Percentiles rank a stretch among this genome's conserved stretches.
Conservation (phyloP, 2,329 filamentous ascomycete genomes). For the Seiridium unicorne region DNA sequence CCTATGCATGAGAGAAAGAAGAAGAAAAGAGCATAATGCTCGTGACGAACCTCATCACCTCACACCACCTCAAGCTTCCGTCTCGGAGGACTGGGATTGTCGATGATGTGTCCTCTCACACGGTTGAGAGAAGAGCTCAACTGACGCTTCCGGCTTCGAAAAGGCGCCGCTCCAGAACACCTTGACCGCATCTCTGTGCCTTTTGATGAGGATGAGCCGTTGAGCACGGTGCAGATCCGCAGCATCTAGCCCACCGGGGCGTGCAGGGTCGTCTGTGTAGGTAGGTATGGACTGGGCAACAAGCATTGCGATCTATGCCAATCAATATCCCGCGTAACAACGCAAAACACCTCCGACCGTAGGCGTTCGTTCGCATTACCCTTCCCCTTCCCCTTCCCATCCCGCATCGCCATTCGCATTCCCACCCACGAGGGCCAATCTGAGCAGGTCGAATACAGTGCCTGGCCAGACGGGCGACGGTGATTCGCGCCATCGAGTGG, state of each 20-base stretch:
- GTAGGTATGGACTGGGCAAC: background rate
- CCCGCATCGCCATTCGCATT: background rate
- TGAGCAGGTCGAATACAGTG: constrained; percentile 1
- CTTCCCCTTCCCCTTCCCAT: no score
- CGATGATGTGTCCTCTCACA: background rate
- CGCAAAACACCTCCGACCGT: no score
- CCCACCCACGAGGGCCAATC: background rate
- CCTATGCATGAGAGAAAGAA: background rate
- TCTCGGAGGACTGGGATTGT: background rate
- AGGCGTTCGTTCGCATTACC: no score
- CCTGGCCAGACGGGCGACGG: background rate
- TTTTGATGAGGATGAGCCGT: constrained; percentile 1
- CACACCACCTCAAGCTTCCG: background rate
- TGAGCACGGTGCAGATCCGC: background rate
- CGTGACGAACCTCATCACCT: background rate
- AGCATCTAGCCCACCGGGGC: background rate
- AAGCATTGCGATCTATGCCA: background rate
- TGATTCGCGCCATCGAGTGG: constrained; percentile 2
- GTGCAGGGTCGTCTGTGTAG: no score
- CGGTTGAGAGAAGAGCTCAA: background rate
- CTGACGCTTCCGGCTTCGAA: no score
- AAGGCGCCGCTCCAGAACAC: no score
- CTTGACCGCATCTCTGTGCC: background rate
- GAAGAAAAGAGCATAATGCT: background rate
- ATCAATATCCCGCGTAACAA: background rate